Evolutionary conservation across 345 rosid species (phyloP).

Genomic region (Acer saccharum): DNA sequence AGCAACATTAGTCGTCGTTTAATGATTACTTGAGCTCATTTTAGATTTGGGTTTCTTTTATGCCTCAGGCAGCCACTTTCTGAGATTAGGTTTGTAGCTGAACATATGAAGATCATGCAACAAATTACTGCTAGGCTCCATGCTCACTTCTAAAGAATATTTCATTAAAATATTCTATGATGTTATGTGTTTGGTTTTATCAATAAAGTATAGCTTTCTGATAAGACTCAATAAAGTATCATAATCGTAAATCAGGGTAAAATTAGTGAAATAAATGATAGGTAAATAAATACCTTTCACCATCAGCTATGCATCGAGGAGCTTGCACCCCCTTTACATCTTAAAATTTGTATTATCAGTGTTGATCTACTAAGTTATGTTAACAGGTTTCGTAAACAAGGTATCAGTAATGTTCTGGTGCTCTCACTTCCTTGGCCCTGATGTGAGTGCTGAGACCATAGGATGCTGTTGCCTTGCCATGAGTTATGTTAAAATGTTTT

Average conservation of each 20-base stretch:
- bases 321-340: background rate
- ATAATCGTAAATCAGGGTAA: background rate
- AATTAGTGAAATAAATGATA: background rate
- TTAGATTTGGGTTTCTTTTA: background rate
- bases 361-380: background rate
- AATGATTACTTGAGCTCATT: background rate
- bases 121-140: background rate
- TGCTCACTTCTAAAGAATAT: background rate
- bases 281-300: background rate
- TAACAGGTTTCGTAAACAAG: background rate
- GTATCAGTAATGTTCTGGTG: background rate
- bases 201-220: background rate
- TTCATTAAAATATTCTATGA: background rate
- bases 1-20: background rate
- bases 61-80: slow-evolving; percentile 1
- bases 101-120: background rate
- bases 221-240: background rate
- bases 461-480: background rate
- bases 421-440: background rate
- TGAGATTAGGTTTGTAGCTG: background rate
- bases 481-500: background rate
- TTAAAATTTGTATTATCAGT: background rate
- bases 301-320: background rate
- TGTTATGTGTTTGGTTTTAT: background rate
- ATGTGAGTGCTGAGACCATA: background rate